Evolutionary conservation across 116 monocot genomes (phyloP).

Genomic region (Posidonia oceanica): DNA sequence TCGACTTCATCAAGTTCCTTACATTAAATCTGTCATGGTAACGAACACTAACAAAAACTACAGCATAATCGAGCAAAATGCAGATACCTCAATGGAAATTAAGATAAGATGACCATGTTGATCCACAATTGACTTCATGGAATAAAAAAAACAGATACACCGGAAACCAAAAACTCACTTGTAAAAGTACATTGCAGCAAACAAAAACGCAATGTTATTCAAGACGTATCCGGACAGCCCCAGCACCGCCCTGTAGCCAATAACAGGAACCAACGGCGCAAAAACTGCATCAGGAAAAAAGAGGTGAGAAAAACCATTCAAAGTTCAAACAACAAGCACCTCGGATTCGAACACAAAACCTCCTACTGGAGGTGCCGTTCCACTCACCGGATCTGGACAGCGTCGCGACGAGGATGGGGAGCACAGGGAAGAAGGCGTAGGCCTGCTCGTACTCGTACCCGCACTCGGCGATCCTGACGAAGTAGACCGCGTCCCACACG

Average conservation of each 20-base stretch:
- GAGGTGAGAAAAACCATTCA: neutral
- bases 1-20: too few relatives aligned
- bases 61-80: too few relatives aligned
- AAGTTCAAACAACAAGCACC: too few relatives aligned
- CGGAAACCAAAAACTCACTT: constrained; percentile 35
- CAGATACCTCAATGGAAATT: neutral
- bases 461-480: constrained; percentile 77
- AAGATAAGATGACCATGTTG: neutral
- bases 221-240: constrained; percentile 68
- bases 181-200: constrained; percentile 67
- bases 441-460: constrained; percentile 97
- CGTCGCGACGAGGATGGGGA: constrained; percentile 38
- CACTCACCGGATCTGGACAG: constrained; percentile 55
- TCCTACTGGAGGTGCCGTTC: neutral
- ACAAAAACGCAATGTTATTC: constrained; percentile 65
- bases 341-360: neutral
- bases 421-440: constrained; percentile 79
- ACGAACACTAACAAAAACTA: too few relatives aligned
- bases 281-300: constrained; percentile 35
- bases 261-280: constrained; percentile 47
- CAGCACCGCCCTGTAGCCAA: constrained; percentile 74
- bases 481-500: constrained; percentile 92
- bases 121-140: neutral
- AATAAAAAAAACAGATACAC: constrained; percentile 44
- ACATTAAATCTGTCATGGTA: too few relatives aligned